These are phyloP conservation scores for Bipolaris sorokiniana DNA, from an alignment of 2,329 filamentous ascomycete genomes.

Conservation along the genomic window DNA sequence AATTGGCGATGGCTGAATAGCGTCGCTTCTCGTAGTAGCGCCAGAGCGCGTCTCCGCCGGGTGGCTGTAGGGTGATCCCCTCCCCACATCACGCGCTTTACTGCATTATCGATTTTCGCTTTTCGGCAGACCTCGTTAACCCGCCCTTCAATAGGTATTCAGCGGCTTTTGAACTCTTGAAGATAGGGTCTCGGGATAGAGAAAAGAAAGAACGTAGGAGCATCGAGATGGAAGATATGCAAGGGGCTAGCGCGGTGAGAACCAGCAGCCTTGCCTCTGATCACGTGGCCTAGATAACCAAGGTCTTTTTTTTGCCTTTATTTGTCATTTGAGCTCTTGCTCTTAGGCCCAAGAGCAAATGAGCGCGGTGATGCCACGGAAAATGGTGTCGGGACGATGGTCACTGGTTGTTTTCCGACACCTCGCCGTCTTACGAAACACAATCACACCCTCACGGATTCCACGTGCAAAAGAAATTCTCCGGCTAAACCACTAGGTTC, in stretches of 20 bases:
- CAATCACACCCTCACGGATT: not conserved
- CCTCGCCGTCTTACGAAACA: conserved; percentile 3
- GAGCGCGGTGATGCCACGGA: not conserved
- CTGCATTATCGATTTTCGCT: not conserved
- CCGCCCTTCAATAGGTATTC: not conserved
- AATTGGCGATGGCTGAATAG: not conserved
- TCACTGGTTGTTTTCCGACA: not conserved
- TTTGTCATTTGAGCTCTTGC: not conserved
- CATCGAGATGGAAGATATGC: not conserved
- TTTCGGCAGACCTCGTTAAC: not conserved
- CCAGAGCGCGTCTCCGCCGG: conserved; percentile 1
- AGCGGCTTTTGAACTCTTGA: not conserved
- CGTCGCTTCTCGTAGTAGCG: not conserved
- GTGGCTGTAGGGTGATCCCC: conserved; percentile 4
- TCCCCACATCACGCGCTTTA: not conserved
- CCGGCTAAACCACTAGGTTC: not conserved
- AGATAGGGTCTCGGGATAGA: not conserved
- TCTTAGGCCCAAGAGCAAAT: not conserved
- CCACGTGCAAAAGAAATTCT: not conserved
- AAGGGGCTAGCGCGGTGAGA: not conserved
- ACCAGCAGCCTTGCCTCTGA: not conserved
- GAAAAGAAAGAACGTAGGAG: not conserved
- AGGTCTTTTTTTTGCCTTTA: not conserved
- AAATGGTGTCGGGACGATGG: not conserved
- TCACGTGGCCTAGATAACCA: too few species aligned